Base-by-base conservation (phyloP, 2,329 filamentous ascomycete species). In the Talaromyces atroroseus region DNA sequence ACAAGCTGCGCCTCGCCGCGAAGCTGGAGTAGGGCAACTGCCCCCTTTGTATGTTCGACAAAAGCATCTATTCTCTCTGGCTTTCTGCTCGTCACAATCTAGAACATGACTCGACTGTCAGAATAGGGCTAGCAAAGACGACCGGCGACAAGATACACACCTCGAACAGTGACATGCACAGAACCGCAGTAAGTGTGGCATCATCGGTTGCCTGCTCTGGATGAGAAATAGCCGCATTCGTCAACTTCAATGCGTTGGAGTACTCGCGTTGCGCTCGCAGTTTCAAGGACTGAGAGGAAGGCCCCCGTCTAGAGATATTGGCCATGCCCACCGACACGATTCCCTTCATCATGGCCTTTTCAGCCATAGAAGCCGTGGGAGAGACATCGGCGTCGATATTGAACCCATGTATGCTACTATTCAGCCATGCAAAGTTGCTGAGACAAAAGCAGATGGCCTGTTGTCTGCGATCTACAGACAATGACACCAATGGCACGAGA, bases 151-250 rank as follows among this genome's bases (percentile, higher is more conserved):
- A 46, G 18, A 38, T 21, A 16, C 71, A 63, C 69, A 85, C 82
- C 75, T 86, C 83, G 59, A 83, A 86, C 66, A 85, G 74, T 48
- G 82, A 82, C 60, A 86, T 76, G 62, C 82, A 75, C 44, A 86
- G 73, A 29, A 85, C 79, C 7, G 78, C 75, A 60, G 83, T 74
- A 16, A 80, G 74, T 10, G 79, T 74, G 47, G 78, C 70, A 57
- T 74, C 71, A 21, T 67, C 63, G 40, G 63, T 72, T n/a, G 70
- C 72, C 45, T 72, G 65, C 18, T 63, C 64, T 7, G 64, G 59
- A 52, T 72, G 64, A 42, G 62, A 59, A 34, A 76, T 60, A 38
- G 71, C 69, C 23, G 61, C 57, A 36, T 68, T 71, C 6, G 72
- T 62, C 53, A 77, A 71, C 42, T 75, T 76, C 38, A 86, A 67